Evolutionary conservation across 1,284 basidiomycete genomes (phyloP), one percentile per base, ranked within the genome.

Genomic region (Naganishia liquefaciens): DNA sequence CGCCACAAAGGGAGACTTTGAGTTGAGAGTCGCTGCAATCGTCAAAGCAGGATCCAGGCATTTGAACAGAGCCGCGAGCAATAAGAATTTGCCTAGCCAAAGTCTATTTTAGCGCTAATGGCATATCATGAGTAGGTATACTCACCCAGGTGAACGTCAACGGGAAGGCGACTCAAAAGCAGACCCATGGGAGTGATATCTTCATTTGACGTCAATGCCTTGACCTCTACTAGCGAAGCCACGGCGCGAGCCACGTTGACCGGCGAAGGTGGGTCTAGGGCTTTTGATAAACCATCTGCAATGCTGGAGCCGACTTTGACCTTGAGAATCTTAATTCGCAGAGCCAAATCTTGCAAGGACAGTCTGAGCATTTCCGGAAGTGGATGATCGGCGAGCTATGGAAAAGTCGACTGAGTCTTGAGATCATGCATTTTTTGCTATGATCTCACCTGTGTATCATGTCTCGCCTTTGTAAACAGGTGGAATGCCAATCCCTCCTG

Each of bases 241-340:
- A 99, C 86, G 2, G 96, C 95, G 54, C 94, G 84, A 76, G 96
- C 93, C 42, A 99, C 86, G 74, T 99, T 99, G 71, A 88, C 81
- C 0, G 88, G 76, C 1, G 87, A 82, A 0, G 96, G 96, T 4
- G 96, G 94, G 73, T 99, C 95, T 54, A 99, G 80, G 1, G 95
- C 94, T 67, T 85, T 85, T 40, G 87, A 85, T 0, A 99, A 82
- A 0, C 93, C 92, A 67, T 96, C 91, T 75, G 96, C 93, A 64
- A 99, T 93, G 0, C 89, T 88, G 9, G 82, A 80, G 15, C 94
- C 95, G 49, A 98, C 80, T 70, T 90, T 89, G 50, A 96, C 83
- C 73, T 91, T 93, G 86, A 99, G 90, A 67, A 97, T 95, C 81
- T 99, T 99, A 80, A 95, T 97, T 55, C 93, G 88, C 54, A 99